Evolutionary conservation across 108 stramenopile genomes (phyloP), one percentile per base, ranked within the genome.

Genomic region (Discostella pseudostelligera): DNA sequence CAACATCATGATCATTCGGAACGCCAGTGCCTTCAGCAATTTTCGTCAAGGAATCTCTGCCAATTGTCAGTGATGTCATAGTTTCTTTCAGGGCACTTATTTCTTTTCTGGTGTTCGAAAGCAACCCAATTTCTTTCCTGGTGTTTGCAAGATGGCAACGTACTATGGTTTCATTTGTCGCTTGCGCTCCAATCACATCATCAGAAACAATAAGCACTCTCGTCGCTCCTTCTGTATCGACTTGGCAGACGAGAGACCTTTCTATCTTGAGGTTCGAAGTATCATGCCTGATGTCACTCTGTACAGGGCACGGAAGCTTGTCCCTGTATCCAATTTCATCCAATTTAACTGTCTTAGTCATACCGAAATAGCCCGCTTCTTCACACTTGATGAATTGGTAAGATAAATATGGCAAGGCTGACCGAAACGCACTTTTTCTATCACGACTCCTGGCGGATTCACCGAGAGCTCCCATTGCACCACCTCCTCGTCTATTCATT

Each of bases 301-400:
- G 58, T 67, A 20, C 45, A 39, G 84, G 87, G 19, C 79, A 65
- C 9, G 92, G 88, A 5, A 95, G 74, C 11, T 67, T 54, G 22
- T 74, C 83, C 1, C 67, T 65, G 67, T 76, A 88, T 9, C 95
- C 95, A 44, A 96, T 93, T 70, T 92, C 95, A 69, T 96, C 95
- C 36, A 96, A 70, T 42, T 84, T 85, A 0, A 96, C 78, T 16
- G 71, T 89, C 42, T 78, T 78, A 0, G 83, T 59, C 26, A 68
- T 66, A 25, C 90, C 90, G 64, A 86, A 94, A 29, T 79, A 70
- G 6, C 84, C 88, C 21, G 83, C 56, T 50, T 91, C 89, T 67
- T 94, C 93, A 43, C 80, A 77, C 40, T 88, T 79, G 16, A 89
- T 77, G 48, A 76, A 80, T 46, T 81, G 69, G 21, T 83, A 80